Evolutionary conservation across 257 asterid genomes (phyloP).

Genomic region (Plantago ovata): DNA sequence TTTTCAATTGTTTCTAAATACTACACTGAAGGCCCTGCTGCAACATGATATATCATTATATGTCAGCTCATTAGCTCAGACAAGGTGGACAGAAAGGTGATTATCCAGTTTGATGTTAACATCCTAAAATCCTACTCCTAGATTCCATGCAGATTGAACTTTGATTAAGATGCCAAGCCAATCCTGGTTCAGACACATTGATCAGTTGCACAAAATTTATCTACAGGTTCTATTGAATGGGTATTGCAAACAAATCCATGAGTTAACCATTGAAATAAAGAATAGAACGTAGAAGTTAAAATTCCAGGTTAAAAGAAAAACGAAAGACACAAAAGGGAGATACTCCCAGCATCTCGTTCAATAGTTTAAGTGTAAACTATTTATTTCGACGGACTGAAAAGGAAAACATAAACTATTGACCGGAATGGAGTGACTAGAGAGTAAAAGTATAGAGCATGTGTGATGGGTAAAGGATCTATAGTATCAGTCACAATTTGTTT

Average conservation of each 20-base stretch:
- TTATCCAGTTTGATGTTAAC: conserved; percentile 5
- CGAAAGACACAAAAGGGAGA: no score
- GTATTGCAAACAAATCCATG: neutral
- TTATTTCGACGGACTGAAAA: no score
- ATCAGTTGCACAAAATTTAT: conserved; percentile 2
- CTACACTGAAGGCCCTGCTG: neutral
- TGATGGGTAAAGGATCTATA: neutral
- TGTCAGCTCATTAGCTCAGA: neutral
- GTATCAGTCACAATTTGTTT: neutral
- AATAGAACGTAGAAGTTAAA: neutral
- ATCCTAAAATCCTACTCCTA: conserved; percentile 1
- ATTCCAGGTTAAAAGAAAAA: conserved; percentile 2
- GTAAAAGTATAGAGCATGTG: no score
- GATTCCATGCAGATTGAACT: conserved; percentile 1
- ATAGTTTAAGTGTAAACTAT: neutral
- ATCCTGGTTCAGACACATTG: neutral
- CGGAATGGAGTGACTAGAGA: no score
- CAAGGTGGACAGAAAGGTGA: conserved; percentile 2
- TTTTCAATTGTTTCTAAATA: neutral
- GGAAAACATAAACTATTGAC: no score
- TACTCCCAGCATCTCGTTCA: no score
- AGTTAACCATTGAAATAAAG: neutral
- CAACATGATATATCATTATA: neutral
- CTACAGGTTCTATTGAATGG: neutral
- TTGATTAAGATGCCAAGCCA: conserved; percentile 9